A percentile compares a stretch with the other conserved stretches of the same genome.
These are phyloP conservation scores for Penicillium malachiteum DNA, from an alignment of 495 filamentous ascomycete genomes.

Conservation along the genomic window DNA sequence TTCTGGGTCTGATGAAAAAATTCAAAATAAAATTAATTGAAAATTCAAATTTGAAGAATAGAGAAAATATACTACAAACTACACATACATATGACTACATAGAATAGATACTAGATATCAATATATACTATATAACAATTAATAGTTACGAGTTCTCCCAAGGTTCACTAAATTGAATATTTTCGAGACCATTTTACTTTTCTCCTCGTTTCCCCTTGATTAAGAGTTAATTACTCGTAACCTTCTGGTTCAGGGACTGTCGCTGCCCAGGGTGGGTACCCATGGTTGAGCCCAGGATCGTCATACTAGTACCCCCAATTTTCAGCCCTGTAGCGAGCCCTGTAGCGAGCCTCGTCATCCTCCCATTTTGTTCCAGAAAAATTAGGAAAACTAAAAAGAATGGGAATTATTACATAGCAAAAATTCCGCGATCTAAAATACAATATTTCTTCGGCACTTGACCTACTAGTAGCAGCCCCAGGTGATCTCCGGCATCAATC, in stretches of 20 bases:
- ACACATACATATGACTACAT: too few species aligned
- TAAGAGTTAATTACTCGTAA: too few species aligned
- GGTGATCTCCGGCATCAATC: neutral
- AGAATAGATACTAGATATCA: too few species aligned
- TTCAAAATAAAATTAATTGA: too few species aligned
- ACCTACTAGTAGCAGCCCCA: too few species aligned
- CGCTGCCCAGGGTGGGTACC: neutral
- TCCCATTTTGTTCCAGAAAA: neutral
- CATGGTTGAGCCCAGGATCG: conserved; percentile 18
- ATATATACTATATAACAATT: too few species aligned
- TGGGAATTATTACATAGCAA: neutral
- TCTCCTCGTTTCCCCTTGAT: too few species aligned
- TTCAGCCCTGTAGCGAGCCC: neutral
- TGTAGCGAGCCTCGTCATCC: conserved; percentile 20
- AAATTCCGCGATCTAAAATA: neutral
- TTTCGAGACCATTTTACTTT: too few species aligned
- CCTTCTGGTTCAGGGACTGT: neutral
- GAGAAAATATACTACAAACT: too few species aligned
- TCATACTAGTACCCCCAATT: conserved; percentile 8
- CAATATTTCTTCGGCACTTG: neutral
- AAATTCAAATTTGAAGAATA: too few species aligned
- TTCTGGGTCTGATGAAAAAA: neutral
- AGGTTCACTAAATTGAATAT: too few species aligned
- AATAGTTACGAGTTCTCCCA: too few species aligned
- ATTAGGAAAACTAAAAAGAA: neutral